These are phyloP conservation scores for Pichia membranifaciens DNA, from an alignment of 805 yeast genomes.

Conservation along the genomic window DNA sequence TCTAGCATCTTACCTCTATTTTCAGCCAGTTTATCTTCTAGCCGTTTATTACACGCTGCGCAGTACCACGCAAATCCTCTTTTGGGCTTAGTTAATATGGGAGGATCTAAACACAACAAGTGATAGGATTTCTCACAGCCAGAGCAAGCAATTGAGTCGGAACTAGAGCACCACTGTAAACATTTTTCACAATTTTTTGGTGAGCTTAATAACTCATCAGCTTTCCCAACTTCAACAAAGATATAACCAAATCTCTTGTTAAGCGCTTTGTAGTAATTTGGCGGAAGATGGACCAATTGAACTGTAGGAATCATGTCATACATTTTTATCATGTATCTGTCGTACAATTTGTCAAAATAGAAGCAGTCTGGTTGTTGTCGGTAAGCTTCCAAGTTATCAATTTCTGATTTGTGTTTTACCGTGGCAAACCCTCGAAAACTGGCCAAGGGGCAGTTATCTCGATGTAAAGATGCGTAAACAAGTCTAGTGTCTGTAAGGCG, in stretches of 20 bases:
- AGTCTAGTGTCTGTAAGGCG: conserved; percentile 65
- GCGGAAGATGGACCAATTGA: conserved; percentile 51
- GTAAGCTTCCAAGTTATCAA: conserved; percentile 52
- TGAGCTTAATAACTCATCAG: conserved; percentile 54
- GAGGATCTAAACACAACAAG: conserved; percentile 82
- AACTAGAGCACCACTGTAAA: conserved; percentile 75
- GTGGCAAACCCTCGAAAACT: conserved; percentile 71
- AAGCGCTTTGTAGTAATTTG: conserved; percentile 55
- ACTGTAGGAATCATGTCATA: conserved; percentile 72
- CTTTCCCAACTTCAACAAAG: conserved; percentile 64
- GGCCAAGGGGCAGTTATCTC: conserved; percentile 71
- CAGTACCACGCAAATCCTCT: conserved; percentile 91
- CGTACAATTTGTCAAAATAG: conserved; percentile 81
- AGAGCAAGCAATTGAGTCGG: conserved; percentile 75
- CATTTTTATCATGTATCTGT: conserved; percentile 75
- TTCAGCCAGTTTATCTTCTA: conserved; percentile 38
- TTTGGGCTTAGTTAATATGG: conserved; percentile 69
- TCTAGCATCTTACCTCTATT: conserved; percentile 33
- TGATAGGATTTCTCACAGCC: conserved; percentile 68
- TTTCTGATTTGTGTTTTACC: conserved; percentile 64
- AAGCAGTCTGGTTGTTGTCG: conserved; percentile 60
- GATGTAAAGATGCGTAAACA: conserved; percentile 78
- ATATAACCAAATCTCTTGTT: conserved; percentile 65
- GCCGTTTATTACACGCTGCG: conserved; percentile 62
- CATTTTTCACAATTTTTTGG: conserved; percentile 72